phyloP scores from a whole-genome alignment of 257 asterid genomes.

The Lycium ferocissimum region DNA sequence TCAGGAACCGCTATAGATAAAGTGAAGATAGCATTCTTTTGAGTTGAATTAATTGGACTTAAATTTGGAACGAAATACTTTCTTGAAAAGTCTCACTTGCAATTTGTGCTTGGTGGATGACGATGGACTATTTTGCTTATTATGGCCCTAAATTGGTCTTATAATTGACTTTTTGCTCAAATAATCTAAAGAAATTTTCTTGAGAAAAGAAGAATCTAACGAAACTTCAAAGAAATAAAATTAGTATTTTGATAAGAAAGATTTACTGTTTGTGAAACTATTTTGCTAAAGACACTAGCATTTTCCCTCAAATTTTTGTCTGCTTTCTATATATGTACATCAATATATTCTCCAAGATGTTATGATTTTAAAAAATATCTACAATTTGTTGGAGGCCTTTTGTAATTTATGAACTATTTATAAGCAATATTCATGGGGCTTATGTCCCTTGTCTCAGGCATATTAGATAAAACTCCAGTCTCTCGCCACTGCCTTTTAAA shows the following conservation, averaged over 20 bases:
- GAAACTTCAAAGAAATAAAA: background rate
- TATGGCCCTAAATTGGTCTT: background rate
- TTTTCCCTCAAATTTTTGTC: slow-evolving; percentile 3
- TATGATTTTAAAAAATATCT: background rate
- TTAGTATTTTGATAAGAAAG: slow-evolving; percentile 16
- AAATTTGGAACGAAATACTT: background rate
- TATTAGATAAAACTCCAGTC: background rate
- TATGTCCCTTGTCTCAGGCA: background rate
- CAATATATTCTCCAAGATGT: background rate
- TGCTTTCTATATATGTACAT: background rate
- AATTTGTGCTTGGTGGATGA: background rate
- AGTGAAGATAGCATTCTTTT: background rate
- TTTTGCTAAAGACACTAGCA: slow-evolving; percentile 1
- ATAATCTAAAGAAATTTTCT: background rate
- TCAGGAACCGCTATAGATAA: background rate
- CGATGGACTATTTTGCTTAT: background rate
- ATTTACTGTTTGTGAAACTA: background rate
- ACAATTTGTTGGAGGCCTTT: background rate
- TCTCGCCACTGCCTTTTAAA: background rate
- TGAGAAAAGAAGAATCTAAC: slow-evolving; percentile 8
- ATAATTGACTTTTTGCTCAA: background rate
- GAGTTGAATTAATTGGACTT: background rate
- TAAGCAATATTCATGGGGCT: background rate
- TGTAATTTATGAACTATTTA: background rate
- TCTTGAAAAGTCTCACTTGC: background rate